Conservation (phyloP, 1,284 basidiomycete species). For the Fereydounia khargensis region DNA sequence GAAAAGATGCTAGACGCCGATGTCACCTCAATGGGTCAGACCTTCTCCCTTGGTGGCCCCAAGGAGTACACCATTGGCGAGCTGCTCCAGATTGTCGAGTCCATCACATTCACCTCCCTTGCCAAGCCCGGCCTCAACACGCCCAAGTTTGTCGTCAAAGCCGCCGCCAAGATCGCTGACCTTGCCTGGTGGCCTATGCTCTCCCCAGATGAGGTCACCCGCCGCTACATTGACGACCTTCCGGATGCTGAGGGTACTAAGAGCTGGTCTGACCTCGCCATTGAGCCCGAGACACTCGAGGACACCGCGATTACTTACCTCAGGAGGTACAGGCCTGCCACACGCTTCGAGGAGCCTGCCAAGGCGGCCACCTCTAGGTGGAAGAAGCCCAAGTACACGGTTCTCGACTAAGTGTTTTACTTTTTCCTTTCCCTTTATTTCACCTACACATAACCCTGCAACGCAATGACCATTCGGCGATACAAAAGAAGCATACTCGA, state of each 20-base stretch:
- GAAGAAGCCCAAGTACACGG: constrained; percentile 41
- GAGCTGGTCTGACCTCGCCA: constrained; percentile 62
- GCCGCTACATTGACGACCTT: constrained; percentile 80
- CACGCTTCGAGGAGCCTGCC: constrained; percentile 59
- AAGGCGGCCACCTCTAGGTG: constrained; percentile 50
- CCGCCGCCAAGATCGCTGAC: constrained; percentile 70
- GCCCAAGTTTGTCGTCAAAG: constrained; percentile 72
- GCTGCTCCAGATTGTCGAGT: constrained; percentile 76
- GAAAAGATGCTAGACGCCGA: constrained; percentile 71
- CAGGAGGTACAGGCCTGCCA: constrained; percentile 77
- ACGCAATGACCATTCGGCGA: too few relatives aligned
- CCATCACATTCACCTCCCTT: constrained; percentile 69
- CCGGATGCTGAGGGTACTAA: constrained; percentile 59
- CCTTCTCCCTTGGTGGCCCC: constrained; percentile 83
- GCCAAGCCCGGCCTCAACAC: constrained; percentile 69
- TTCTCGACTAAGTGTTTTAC: constrained; percentile 16
- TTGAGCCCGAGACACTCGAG: constrained; percentile 79
- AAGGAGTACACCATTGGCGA: constrained; percentile 81
- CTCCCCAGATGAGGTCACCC: constrained; percentile 83
- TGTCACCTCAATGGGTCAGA: constrained; percentile 66
- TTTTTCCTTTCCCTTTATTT: not conserved
- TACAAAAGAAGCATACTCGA: too few relatives aligned
- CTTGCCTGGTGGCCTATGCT: constrained; percentile 87
- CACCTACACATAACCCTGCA: too few relatives aligned
- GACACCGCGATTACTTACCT: constrained; percentile 86